These are phyloP conservation scores for Cryptosporidium andersoni DNA, from an alignment of 169 alveolate species.

Conservation along the genomic window DNA sequence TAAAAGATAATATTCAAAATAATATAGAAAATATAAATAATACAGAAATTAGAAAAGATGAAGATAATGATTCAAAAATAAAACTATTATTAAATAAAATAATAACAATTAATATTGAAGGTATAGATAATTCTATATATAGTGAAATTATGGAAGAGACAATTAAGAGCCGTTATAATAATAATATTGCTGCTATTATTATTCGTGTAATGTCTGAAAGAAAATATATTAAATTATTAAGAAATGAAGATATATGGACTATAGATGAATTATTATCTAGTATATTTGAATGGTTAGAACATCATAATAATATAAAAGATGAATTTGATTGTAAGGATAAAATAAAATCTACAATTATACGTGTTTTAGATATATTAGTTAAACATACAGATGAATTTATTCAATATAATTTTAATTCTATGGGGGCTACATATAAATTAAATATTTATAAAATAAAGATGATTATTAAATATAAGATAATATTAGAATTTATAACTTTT, in stretches of 20 bases:
- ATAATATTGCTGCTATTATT: constrained; percentile 23
- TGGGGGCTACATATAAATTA: constrained; percentile 22
- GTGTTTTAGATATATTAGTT: constrained; percentile 44
- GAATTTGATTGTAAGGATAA: constrained; percentile 35
- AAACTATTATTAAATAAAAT: constrained; percentile 3
- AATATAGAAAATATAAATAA: constrained; percentile 1
- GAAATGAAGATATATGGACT: constrained; percentile 49
- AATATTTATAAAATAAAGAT: constrained; percentile 29
- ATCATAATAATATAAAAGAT: constrained; percentile 7
- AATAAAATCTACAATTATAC: constrained; percentile 25
- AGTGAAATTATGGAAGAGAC: constrained; percentile 51
- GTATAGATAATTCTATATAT: constrained; percentile 29
- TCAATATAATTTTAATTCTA: constrained; percentile 11
- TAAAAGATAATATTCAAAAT: background rate
- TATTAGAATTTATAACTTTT: constrained; percentile 35
- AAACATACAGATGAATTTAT: constrained; percentile 61
- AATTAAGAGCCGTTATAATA: constrained; percentile 47
- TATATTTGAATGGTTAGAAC: constrained; percentile 15
- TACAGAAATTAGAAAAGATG: background rate
- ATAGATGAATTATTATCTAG: constrained; percentile 46
- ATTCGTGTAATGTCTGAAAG: constrained; percentile 68
- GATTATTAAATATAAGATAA: constrained; percentile 26
- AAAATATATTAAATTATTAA: constrained; percentile 22
- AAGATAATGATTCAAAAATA: background rate
- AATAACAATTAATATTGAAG: constrained; percentile 10